These are phyloP conservation scores for Torulaspora delbrueckii DNA, from an alignment of 805 yeast genomes.

Conservation along the genomic window DNA sequence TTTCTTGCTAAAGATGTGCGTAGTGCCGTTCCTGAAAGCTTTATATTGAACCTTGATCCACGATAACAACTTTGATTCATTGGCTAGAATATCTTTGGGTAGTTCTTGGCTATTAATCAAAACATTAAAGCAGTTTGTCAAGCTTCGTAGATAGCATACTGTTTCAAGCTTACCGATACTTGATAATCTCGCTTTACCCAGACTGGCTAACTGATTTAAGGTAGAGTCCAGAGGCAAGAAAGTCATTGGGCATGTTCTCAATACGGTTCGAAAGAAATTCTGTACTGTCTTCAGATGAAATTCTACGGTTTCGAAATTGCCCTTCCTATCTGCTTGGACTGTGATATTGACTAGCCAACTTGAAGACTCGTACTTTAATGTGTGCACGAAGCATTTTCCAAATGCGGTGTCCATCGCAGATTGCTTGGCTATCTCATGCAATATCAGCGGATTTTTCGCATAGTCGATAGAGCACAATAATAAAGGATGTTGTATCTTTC, in stretches of 20 bases:
- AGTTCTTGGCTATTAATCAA: constrained; percentile 10
- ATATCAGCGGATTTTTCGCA: constrained; percentile 35
- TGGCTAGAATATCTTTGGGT: constrained; percentile 5
- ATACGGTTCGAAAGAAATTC: constrained; percentile 15
- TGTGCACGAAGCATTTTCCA: constrained; percentile 15
- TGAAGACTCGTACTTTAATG: constrained; percentile 21
- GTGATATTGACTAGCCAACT: constrained; percentile 21
- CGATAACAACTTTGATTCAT: constrained; percentile 12
- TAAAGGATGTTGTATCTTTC: constrained; percentile 29
- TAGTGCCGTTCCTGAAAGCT: neutral
- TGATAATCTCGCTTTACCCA: constrained; percentile 15
- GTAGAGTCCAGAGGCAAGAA: constrained; percentile 24
- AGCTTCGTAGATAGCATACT: constrained; percentile 4
- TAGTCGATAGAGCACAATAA: constrained; percentile 44
- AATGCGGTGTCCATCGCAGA: constrained; percentile 12
- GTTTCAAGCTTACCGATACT: constrained; percentile 14
- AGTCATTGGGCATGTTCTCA: constrained; percentile 16
- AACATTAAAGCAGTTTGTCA: constrained; percentile 16
- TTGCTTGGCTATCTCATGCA: constrained; percentile 17
- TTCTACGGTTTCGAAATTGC: constrained; percentile 10
- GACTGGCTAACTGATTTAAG: constrained; percentile 11
- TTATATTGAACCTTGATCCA: constrained; percentile 18
- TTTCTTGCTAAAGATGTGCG: constrained; percentile 4
- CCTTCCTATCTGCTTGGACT: neutral
- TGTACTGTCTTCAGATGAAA: constrained; percentile 21